Percentiles rank a stretch among this genome's conserved stretches.
Conservation (phyloP, 805 yeast species). For the Zygosaccharomyces bailii region DNA sequence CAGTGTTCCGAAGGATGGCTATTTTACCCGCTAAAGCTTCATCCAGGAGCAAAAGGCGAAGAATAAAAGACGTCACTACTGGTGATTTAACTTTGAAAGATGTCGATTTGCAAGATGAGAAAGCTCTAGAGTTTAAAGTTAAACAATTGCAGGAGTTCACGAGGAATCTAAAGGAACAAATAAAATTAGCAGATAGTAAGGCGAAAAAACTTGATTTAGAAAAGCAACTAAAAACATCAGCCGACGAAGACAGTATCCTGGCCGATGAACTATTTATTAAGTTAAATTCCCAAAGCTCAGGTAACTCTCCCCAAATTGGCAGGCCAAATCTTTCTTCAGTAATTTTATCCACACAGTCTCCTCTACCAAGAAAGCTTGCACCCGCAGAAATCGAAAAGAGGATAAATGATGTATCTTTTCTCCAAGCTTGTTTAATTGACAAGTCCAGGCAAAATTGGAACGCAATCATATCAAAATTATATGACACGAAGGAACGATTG, state of each 20-base stretch:
- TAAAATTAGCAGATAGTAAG: slow-evolving; percentile 16
- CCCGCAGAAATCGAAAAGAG: slow-evolving; percentile 22
- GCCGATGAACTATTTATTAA: slow-evolving; percentile 9
- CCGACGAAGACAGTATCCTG: slow-evolving; percentile 2
- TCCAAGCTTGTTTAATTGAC: slow-evolving; percentile 24
- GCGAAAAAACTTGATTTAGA: slow-evolving; percentile 10
- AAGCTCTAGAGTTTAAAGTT: slow-evolving; percentile 27
- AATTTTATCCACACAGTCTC: slow-evolving; percentile 16
- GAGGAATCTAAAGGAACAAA: slow-evolving; percentile 20
- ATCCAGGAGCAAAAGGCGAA: slow-evolving; percentile 10
- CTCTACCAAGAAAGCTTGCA: slow-evolving; percentile 18
- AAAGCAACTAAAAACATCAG: neutral
- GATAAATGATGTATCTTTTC: slow-evolving; percentile 25
- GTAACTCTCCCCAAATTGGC: neutral
- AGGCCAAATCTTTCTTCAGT: slow-evolving; percentile 18
- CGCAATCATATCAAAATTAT: slow-evolving; percentile 22
- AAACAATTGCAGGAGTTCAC: slow-evolving; percentile 32
- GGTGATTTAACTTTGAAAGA: slow-evolving; percentile 15
- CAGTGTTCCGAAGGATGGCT: slow-evolving; percentile 9
- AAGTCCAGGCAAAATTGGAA: slow-evolving; percentile 29
- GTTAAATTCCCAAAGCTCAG: neutral
- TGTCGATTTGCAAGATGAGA: slow-evolving; percentile 13
- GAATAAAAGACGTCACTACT: slow-evolving; percentile 14
- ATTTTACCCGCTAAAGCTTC: slow-evolving; percentile 15
- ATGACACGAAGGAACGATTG: slow-evolving; percentile 15